phyloP scores from a whole-genome alignment of 164 flowering plant genomes.

The Taxillus chinensis region DNA sequence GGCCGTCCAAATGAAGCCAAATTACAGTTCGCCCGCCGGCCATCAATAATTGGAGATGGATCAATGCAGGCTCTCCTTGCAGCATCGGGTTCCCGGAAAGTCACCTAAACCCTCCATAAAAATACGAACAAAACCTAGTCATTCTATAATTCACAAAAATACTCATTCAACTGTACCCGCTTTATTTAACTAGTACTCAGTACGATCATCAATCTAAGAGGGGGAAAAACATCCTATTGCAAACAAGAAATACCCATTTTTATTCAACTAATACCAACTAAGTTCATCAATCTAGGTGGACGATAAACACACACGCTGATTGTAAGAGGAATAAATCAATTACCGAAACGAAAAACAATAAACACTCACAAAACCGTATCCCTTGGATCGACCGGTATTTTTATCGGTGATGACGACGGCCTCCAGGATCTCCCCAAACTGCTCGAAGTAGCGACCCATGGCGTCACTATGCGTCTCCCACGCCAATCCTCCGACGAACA shows the following conservation, averaged over 20 bases:
- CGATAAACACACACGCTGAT: background rate
- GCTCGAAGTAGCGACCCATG: slow-evolving; percentile 57
- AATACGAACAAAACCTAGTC: background rate
- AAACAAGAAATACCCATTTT: no score
- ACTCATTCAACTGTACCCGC: no score
- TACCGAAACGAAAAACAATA: background rate
- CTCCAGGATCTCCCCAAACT: slow-evolving; percentile 62
- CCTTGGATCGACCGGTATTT: slow-evolving; percentile 59
- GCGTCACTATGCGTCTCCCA: slow-evolving; percentile 68
- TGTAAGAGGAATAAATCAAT: slow-evolving; percentile 1
- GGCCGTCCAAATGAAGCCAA: slow-evolving; percentile 71
- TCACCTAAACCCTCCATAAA: slow-evolving; percentile 23
- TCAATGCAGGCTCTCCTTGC: slow-evolving; percentile 61
- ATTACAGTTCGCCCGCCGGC: slow-evolving; percentile 63
- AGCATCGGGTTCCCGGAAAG: slow-evolving; percentile 54
- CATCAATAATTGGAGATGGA: slow-evolving; percentile 61
- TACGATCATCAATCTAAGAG: no score
- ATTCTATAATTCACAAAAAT: background rate
- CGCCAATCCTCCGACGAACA: slow-evolving; percentile 66
- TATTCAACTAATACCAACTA: no score
- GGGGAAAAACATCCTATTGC: no score
- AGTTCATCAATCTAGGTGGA: no score
- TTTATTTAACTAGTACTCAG: no score
- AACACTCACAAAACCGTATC: slow-evolving; percentile 60
- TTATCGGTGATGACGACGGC: slow-evolving; percentile 62